Evolutionary conservation across 805 yeast species (phyloP), one percentile per base, ranked within the genome.

Genomic region (Metschnikowia similis): DNA sequence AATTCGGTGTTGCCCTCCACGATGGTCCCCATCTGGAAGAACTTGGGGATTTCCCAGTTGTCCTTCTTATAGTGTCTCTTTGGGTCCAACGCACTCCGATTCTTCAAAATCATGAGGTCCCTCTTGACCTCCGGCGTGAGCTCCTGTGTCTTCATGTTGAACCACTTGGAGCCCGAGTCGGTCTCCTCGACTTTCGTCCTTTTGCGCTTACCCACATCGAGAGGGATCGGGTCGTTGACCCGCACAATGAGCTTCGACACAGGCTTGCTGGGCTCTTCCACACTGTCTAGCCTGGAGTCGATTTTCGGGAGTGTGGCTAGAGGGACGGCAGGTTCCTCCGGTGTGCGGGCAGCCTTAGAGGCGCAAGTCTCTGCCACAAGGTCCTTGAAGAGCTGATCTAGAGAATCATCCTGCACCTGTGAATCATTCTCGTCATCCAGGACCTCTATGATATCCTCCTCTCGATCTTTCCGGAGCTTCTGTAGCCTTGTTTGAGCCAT

Each of bases 61-160:
- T 86, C 94, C 65, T 88, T 89, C 69, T 88, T 89, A 70, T 94
- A 94, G 69, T 89, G 96, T 59, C 97, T 80, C 70, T 94, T 94
- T 7, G 97, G 98, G 64, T 94, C 98, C 54, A 94, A 75, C 8
- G 90, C 96, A 49, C 87, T 85, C 68, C 99, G 82, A 71, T 92
- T 88, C 62, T 89, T 84, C 52, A 94, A 74, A 13, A 94, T 70
- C 61, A 82, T 73, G 58, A 94, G 64, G 65, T 94, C 98, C 51
- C 96, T 76, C 61, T 86, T 86, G 17, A 87, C 64, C 29, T 78
- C 76, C 2, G 85, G 82, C 34, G 61, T 58, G 49, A 58, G 45
- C 39, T 56, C 60, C 8, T 54, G 59, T 30, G 47, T 50, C 40
- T 44, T 53, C 60, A 58, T 56, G 40, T 55, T 47, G 50, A 58